These are phyloP conservation scores for Thuidium tamariscinum DNA, from an alignment of 225 moss, liverwort and hornwort genomes.

Conservation along the genomic window DNA sequence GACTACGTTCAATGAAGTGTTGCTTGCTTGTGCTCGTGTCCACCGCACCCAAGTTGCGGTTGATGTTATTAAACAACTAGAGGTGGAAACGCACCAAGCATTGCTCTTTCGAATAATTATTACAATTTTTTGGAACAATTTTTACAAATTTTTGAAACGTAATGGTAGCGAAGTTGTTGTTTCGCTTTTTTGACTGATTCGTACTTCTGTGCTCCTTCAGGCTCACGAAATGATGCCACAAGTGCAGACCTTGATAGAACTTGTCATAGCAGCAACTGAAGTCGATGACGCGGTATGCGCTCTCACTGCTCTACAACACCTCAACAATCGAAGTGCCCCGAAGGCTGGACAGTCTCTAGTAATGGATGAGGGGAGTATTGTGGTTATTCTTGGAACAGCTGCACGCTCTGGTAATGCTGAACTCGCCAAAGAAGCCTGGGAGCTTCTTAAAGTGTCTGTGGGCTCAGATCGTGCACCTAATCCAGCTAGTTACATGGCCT, in stretches of 20 bases:
- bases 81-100: constrained; percentile 28
- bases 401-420: constrained; percentile 45
- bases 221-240: constrained; percentile 42
- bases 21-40: constrained; percentile 52
- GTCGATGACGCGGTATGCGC: constrained; percentile 64
- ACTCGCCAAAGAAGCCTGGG: constrained; percentile 59
- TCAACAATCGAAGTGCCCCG: constrained; percentile 13
- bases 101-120: background rate
- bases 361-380: constrained; percentile 84
- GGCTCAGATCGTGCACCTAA: constrained; percentile 19
- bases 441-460: constrained; percentile 35
- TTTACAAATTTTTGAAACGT: background rate
- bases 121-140: background rate
- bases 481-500: constrained; percentile 54
- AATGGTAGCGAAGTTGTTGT: background rate
- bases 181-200: background rate
- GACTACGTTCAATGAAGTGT: constrained; percentile 80
- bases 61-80: constrained; percentile 61
- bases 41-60: constrained; percentile 41
- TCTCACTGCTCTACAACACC: constrained; percentile 31
- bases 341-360: constrained; percentile 14
- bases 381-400: constrained; percentile 57
- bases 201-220: constrained; percentile 21
- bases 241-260: constrained; percentile 43
- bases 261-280: constrained; percentile 58